phyloP scores from a whole-genome alignment of 1,284 basidiomycete genomes.

The Gymnopus androsaceus region DNA sequence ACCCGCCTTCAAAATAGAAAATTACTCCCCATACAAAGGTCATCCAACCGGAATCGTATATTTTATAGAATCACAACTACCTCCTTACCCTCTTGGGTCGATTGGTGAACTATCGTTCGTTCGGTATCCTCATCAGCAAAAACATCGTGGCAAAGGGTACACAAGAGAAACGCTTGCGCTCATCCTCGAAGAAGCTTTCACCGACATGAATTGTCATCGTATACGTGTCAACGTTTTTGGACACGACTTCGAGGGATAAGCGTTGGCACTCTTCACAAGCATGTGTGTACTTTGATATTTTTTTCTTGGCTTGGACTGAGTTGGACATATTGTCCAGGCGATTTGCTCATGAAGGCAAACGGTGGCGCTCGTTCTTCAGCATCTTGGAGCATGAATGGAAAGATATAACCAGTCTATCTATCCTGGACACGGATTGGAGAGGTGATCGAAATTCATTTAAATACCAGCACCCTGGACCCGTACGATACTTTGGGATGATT shows the following conservation, averaged over 20 bases:
- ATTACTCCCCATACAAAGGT: too few species aligned
- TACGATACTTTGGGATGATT: too few species aligned
- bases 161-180: conserved; percentile 46
- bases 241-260: conserved; percentile 40
- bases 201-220: conserved; percentile 51
- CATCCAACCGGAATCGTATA: conserved; percentile 57
- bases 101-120: conserved; percentile 49
- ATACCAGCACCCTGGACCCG: too few species aligned
- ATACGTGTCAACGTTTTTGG: conserved; percentile 54
- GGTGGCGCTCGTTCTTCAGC: conserved; percentile 51
- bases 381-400: conserved; percentile 50
- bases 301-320: background rate
- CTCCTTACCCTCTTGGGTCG: conserved; percentile 23
- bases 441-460: too few species aligned
- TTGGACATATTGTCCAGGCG: conserved; percentile 32
- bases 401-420: conserved; percentile 58
- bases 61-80: conserved; percentile 31
- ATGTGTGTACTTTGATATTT: conserved; percentile 29
- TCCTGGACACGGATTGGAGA: conserved; percentile 70
- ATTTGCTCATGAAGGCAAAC: conserved; percentile 62
- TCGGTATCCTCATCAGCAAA: conserved; percentile 50
- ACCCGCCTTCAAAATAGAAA: too few species aligned
- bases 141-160: conserved; percentile 41
- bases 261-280: conserved; percentile 46
- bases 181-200: conserved; percentile 50